Base-by-base conservation (phyloP, 352 stramenopile species). In the Globisporangium cederbergense region DNA sequence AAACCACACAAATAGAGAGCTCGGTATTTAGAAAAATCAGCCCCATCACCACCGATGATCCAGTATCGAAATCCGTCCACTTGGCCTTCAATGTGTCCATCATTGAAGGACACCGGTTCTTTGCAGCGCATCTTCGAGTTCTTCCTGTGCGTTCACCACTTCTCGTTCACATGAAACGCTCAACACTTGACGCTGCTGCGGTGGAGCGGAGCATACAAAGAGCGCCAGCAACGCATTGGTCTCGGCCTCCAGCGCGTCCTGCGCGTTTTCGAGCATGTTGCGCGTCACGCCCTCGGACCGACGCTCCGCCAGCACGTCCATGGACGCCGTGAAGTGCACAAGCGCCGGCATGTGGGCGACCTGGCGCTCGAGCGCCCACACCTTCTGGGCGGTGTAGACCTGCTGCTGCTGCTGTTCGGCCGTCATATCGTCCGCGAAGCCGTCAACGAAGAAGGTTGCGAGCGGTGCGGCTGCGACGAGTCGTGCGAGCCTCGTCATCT, bases 331-430 rank as follows among this genome's bases (percentile, higher is more conserved):
- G 40, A 85, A 86, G 46, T 71, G 73, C 14, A 88, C 65, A 7
- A 86, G 56, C 22, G 54, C 51, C 2, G 50, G 59, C 46, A 86
- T 55, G 8, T 47, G 16, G 1, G 67, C 77, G 2, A 77, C 58
- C 28, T 57, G 20, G 32, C 49, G 52, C 53, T 82, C 71, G n/a
- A 90, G 54, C 14, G 73, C 59, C 60, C 66, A 74, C 13, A 88
- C 40, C 53, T 90, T 75, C 62, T 88, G 71, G 4, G 74, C 68
- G 25, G 74, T 69, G 70, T 83, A 85, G 60, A 71, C 77, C 58
- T 42, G 78, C 58, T 36, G 32, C 32, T 36, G 32, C 32, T 36
- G 32, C 4, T 36, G 32, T 36, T 36, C 4, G 32, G 4, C 32
- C 32, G 66, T 67, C 20, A 50, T 58, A 49, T 57, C 47, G 11